Conservation (phyloP, 2,329 filamentous ascomycete genomes). For the Exophiala aquamarina region DNA sequence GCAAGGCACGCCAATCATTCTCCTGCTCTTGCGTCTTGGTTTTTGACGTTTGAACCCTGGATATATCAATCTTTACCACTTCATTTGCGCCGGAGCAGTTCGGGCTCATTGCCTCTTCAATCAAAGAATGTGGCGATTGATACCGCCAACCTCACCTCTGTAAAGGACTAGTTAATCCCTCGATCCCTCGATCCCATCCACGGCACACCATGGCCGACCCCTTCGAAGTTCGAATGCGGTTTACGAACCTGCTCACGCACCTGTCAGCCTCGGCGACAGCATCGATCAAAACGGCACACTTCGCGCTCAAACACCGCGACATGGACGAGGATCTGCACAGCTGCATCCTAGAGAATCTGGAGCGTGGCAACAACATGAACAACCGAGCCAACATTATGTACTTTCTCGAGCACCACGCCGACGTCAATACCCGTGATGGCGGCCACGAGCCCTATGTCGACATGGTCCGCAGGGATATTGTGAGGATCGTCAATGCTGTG, state of each 20-base stretch:
- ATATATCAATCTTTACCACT: no score
- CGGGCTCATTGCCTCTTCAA: no score
- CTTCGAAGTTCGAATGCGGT: conserved; percentile 97
- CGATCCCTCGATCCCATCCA: neutral
- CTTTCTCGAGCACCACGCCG: conserved; percentile 93
- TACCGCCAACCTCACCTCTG: no score
- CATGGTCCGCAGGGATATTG: conserved; percentile 93
- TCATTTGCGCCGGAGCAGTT: no score
- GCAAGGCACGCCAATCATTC: no score
- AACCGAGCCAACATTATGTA: conserved; percentile 98
- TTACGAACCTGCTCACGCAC: conserved; percentile 84
- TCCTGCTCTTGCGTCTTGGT: no score
- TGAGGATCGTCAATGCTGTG: conserved; percentile 87
- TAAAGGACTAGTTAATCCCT: no score
- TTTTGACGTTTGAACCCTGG: no score
- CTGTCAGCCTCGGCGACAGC: conserved; percentile 88
- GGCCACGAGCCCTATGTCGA: conserved; percentile 74
- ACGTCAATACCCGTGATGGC: conserved; percentile 74
- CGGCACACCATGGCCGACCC: conserved; percentile 70
- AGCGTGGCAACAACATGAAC: conserved; percentile 84
- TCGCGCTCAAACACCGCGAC: conserved; percentile 89
- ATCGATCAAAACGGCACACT: conserved; percentile 88
- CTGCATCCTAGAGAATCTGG: conserved; percentile 93
- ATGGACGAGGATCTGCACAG: conserved; percentile 97
- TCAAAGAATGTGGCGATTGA: no score